A percentile compares a stretch with the other conserved stretches of the same genome.
Conservation (phyloP, 495 filamentous ascomycete species). For the Trichodelitschia bisporula region DNA sequence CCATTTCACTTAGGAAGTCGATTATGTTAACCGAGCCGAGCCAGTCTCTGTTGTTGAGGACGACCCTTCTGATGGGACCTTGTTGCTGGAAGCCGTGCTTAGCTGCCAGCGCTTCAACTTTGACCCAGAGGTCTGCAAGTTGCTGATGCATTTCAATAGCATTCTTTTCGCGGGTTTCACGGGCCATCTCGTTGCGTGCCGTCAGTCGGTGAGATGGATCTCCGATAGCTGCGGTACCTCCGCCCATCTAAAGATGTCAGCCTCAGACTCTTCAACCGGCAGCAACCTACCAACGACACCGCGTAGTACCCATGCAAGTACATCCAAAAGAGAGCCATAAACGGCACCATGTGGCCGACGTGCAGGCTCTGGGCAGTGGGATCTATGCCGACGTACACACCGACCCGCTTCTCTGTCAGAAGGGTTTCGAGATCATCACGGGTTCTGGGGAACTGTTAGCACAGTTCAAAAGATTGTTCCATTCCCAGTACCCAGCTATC, state of each 20-base stretch:
- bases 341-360: conserved; percentile 72
- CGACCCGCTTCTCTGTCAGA: conserved; percentile 14
- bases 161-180: conserved; percentile 34
- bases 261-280: conserved; percentile 2
- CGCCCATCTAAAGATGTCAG: conserved; percentile 39
- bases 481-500: conserved; percentile 62
- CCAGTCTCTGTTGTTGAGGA: conserved; percentile 67
- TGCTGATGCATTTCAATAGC: conserved; percentile 59
- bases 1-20: conserved; percentile 48
- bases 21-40: conserved; percentile 40
- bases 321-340: conserved; percentile 90
- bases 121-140: conserved; percentile 48
- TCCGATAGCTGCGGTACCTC: conserved; percentile 64
- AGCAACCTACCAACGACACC: conserved; percentile 31
- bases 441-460: conserved; percentile 17
- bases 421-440: conserved; percentile 17
- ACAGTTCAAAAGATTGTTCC: conserved; percentile 12
- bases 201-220: conserved; percentile 62
- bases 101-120: conserved; percentile 35
- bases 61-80: conserved; percentile 21
- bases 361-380: conserved; percentile 81
- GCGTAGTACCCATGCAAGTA: conserved; percentile 60
- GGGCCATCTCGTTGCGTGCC: conserved; percentile 32
- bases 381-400: conserved; percentile 76
- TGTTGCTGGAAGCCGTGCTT: conserved; percentile 27